A percentile compares a stretch with the other conserved stretches of the same genome.
Conservation (phyloP, 352 stramenopile genomes). For the Pythium rishiriense region DNA sequence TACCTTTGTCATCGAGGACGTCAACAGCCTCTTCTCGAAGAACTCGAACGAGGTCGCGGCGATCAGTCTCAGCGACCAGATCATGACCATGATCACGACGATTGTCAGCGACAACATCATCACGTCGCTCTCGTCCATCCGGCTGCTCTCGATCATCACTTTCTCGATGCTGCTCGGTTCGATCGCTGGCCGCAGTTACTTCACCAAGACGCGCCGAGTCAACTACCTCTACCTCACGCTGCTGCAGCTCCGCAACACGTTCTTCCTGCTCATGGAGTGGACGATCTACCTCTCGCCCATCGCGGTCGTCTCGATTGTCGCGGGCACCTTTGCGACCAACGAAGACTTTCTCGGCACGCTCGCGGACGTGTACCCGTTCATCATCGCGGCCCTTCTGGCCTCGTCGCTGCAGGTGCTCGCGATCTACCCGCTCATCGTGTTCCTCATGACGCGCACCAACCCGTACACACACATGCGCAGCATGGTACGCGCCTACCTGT, state of each 20-base stretch:
- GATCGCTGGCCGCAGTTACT: conserved; percentile 55
- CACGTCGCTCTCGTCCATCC: conserved; percentile 37
- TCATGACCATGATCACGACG: conserved; percentile 53
- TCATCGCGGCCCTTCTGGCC: conserved; percentile 40
- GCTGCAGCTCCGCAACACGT: conserved; percentile 68
- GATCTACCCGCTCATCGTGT: conserved; percentile 63
- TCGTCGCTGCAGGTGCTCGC: conserved; percentile 50
- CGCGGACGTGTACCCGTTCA: conserved; percentile 53
- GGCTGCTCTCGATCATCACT: conserved; percentile 63
- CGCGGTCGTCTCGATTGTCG: conserved; percentile 66
- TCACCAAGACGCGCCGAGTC: conserved; percentile 53
- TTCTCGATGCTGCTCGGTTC: conserved; percentile 71
- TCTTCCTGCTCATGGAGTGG: conserved; percentile 72
- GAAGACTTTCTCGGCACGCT: conserved; percentile 40
- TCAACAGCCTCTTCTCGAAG: conserved; percentile 46
- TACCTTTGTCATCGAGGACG: conserved; percentile 46
- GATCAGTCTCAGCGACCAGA: conserved; percentile 59
- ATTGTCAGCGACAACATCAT: conserved; percentile 76
- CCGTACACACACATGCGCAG: conserved; percentile 67
- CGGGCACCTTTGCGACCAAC: conserved; percentile 58
- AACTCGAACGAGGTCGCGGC: conserved; percentile 39
- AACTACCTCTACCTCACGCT: conserved; percentile 72
- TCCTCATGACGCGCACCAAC: conserved; percentile 61
- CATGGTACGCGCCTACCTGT: conserved; percentile 67
- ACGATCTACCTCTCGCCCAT: conserved; percentile 66